phyloP scores from a whole-genome alignment of 768 basidiomycete genomes.

The Tylopilus felleus region DNA sequence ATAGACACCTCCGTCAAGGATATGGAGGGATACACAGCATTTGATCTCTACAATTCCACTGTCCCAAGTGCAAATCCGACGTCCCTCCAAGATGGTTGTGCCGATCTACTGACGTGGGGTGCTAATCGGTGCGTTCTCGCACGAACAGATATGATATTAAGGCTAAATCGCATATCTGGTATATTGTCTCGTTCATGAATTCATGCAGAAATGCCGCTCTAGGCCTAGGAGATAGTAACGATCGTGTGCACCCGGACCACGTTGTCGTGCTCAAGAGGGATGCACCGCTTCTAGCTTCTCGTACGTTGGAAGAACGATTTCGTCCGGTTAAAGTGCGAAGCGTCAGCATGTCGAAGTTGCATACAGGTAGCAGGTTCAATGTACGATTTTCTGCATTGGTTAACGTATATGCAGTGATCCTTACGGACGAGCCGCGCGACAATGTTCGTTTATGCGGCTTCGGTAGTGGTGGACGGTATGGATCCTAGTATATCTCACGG shows the following conservation, averaged over 20 bases:
- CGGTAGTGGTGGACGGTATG: constrained; percentile 79
- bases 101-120: constrained; percentile 87
- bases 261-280: constrained; percentile 45
- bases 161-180: background rate
- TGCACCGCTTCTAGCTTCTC: constrained; percentile 9
- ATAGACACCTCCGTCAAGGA: constrained; percentile 75
- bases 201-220: constrained; percentile 73
- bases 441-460: constrained; percentile 89
- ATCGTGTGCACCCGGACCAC: constrained; percentile 76
- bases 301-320: constrained; percentile 48
- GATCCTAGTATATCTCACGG: background rate
- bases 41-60: constrained; percentile 92
- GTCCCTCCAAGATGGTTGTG: constrained; percentile 29
- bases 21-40: constrained; percentile 83
- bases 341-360: constrained; percentile 82
- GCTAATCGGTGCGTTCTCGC: constrained; percentile 56
- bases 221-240: constrained; percentile 78
- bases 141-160: background rate
- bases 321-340: constrained; percentile 59
- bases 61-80: constrained; percentile 67
- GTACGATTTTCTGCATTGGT: background rate
- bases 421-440: constrained; percentile 69
- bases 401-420: constrained; percentile 36
- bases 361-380: constrained; percentile 58
- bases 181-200: background rate